Conservation (phyloP, 1,284 basidiomycete species). For the Somion occarium region DNA sequence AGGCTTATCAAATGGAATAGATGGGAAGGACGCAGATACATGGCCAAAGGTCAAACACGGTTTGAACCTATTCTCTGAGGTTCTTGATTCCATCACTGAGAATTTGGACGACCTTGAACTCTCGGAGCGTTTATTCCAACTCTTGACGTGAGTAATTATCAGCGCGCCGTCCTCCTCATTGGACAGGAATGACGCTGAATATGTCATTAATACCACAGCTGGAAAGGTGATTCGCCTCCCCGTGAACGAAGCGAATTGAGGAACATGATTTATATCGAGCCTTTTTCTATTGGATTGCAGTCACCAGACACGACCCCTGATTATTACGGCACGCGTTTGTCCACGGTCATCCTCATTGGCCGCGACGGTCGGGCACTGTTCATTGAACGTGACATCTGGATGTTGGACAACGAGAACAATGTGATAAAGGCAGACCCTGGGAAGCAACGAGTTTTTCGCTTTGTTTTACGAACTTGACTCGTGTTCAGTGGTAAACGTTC, state of each 20-base stretch:
- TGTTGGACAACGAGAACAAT: constrained; percentile 30
- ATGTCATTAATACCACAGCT: constrained; percentile 11
- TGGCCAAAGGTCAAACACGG: constrained; percentile 75
- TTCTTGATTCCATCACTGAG: constrained; percentile 32
- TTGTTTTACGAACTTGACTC: constrained; percentile 30
- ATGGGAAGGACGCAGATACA: constrained; percentile 45
- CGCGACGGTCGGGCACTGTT: constrained; percentile 59
- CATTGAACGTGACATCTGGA: constrained; percentile 70
- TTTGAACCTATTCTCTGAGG: constrained; percentile 38
- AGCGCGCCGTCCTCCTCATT: constrained; percentile 12
- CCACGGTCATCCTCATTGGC: constrained; percentile 66
- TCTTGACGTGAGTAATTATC: constrained; percentile 54
- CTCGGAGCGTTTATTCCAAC: constrained; percentile 50
- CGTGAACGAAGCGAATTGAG: constrained; percentile 45
- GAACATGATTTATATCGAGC: constrained; percentile 58
- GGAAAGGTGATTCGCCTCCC: constrained; percentile 6
- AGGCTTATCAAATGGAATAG: constrained; percentile 71
- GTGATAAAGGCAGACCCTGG: constrained; percentile 32
- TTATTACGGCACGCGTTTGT: constrained; percentile 65
- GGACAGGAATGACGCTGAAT: neutral
- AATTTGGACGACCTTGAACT: constrained; percentile 45
- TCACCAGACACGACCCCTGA: constrained; percentile 11
- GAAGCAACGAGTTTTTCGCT: constrained; percentile 48
- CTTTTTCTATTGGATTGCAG: neutral
- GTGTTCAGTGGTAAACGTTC: neutral